These are phyloP conservation scores for Xylariales sp. DNA, from an alignment of 2,329 filamentous ascomycete genomes.

Conservation along the genomic window DNA sequence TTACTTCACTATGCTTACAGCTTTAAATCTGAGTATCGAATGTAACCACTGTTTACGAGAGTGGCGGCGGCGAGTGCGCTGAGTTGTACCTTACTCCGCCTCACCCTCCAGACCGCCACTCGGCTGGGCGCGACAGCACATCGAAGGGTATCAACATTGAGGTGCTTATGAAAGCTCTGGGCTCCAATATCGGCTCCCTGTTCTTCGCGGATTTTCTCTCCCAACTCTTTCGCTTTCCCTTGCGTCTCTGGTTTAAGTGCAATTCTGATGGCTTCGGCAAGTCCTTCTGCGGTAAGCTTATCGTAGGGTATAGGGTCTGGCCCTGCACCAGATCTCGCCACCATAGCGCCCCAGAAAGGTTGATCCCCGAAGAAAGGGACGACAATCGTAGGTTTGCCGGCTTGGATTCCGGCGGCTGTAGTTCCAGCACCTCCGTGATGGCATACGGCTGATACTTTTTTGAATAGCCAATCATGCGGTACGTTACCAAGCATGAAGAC, in stretches of 20 bases:
- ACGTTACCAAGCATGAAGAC: slow-evolving; percentile 87
- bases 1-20: slow-evolving; percentile 63
- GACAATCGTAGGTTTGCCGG: slow-evolving; percentile 82
- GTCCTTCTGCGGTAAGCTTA: slow-evolving; percentile 71
- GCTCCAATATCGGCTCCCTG: slow-evolving; percentile 71
- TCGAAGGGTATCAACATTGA: slow-evolving; percentile 73
- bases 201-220: slow-evolving; percentile 74
- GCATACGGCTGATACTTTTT: slow-evolving; percentile 82
- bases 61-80: slow-evolving; percentile 79
- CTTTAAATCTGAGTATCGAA: slow-evolving; percentile 78
- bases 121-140: slow-evolving; percentile 76
- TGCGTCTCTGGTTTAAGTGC: slow-evolving; percentile 71
- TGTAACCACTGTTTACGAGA: slow-evolving; percentile 70
- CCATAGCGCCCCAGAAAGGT: slow-evolving; percentile 84
- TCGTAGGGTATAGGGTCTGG: slow-evolving; percentile 77
- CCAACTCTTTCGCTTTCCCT: slow-evolving; percentile 67
- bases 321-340: slow-evolving; percentile 77
- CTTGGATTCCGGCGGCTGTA: slow-evolving; percentile 85
- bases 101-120: slow-evolving; percentile 80
- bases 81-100: slow-evolving; percentile 72
- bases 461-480: slow-evolving; percentile 90
- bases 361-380: slow-evolving; percentile 91
- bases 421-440: slow-evolving; percentile 92
- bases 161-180: slow-evolving; percentile 76
- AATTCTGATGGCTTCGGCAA: slow-evolving; percentile 72